Conservation (phyloP, 2,329 filamentous ascomycete genomes). For the Aphanocladium album region DNA sequence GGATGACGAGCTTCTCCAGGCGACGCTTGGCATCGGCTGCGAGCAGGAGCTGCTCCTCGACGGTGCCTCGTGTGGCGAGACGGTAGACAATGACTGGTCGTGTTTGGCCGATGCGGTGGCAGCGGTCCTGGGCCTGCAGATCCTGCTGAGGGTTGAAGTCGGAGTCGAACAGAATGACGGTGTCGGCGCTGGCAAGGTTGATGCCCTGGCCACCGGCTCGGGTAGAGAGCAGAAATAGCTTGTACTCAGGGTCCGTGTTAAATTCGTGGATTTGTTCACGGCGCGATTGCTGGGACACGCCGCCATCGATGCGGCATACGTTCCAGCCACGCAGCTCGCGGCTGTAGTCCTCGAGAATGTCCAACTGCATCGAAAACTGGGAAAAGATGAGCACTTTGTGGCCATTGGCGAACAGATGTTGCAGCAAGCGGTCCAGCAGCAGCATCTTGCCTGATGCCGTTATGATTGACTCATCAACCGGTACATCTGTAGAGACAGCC, state of each 20-base stretch:
- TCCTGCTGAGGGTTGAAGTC: slow-evolving; percentile 98
- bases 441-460: slow-evolving; percentile 94
- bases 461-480: slow-evolving; percentile 74
- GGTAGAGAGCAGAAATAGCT: slow-evolving; percentile 83
- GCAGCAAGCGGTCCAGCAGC: slow-evolving; percentile 79
- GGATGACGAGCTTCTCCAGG: slow-evolving; percentile 90
- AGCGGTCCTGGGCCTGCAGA: slow-evolving; percentile 90
- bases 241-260: slow-evolving; percentile 59
- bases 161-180: slow-evolving; percentile 82
- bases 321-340: slow-evolving; percentile 69
- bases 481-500: slow-evolving; percentile 51
- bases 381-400: slow-evolving; percentile 96
- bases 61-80: slow-evolving; percentile 85
- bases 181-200: slow-evolving; percentile 87
- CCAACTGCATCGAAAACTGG: slow-evolving; percentile 91
- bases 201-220: slow-evolving; percentile 92
- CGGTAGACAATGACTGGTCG: slow-evolving; percentile 89
- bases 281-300: slow-evolving; percentile 68
- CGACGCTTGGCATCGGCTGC: slow-evolving; percentile 88
- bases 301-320: slow-evolving; percentile 85
- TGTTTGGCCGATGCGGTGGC: slow-evolving; percentile 90
- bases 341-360: slow-evolving; percentile 86
- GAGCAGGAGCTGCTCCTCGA: slow-evolving; percentile 81
- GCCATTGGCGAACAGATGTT: slow-evolving; percentile 62
- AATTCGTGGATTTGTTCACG: slow-evolving; percentile 68